A percentile compares a stretch with the other conserved stretches of the same genome.
Evolutionary conservation across 176 grass and related monocot species (phyloP).

Genomic region (Cenchrus purpureus): DNA sequence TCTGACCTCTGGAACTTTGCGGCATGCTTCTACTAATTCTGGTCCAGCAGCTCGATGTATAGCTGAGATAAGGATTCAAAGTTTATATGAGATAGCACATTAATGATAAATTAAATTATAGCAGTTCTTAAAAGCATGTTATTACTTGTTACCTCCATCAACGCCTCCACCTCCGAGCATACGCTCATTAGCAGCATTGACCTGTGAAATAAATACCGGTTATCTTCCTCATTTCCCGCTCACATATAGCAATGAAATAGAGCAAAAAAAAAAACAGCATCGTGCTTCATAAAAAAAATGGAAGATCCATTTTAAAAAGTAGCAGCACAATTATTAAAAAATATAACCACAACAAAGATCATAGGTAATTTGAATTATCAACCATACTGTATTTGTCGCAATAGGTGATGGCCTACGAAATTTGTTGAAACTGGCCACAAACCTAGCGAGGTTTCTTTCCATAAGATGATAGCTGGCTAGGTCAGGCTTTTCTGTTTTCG

Average conservation of each 20-base stretch:
- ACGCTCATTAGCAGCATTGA: constrained; percentile 84
- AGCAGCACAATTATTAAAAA: neutral
- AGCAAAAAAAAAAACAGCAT: neutral
- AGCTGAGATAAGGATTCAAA: constrained; percentile 51
- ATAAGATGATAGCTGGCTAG: constrained; percentile 1
- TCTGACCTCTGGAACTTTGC: constrained; percentile 69
- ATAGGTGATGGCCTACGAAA: neutral
- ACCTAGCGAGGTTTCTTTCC: neutral
- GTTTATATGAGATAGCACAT: neutral
- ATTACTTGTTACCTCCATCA: constrained; percentile 80
- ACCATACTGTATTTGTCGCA: neutral
- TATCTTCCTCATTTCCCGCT: constrained; percentile 3
- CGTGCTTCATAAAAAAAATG: neutral
- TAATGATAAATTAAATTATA: constrained; percentile 6
- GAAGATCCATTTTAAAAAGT: neutral
- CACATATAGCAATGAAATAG: neutral
- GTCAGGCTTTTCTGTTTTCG: neutral
- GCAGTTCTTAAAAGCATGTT: constrained; percentile 5
- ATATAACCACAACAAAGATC: too few species aligned
- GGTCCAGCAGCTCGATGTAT: constrained; percentile 94
- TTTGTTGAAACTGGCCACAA: neutral
- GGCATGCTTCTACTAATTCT: constrained; percentile 76
- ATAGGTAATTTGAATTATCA: neutral
- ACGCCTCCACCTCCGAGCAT: constrained; percentile 94
- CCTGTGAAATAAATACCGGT: constrained; percentile 42